Evolutionary conservation across 768 basidiomycete species (phyloP).

Genomic region (Pisolithus albus): DNA sequence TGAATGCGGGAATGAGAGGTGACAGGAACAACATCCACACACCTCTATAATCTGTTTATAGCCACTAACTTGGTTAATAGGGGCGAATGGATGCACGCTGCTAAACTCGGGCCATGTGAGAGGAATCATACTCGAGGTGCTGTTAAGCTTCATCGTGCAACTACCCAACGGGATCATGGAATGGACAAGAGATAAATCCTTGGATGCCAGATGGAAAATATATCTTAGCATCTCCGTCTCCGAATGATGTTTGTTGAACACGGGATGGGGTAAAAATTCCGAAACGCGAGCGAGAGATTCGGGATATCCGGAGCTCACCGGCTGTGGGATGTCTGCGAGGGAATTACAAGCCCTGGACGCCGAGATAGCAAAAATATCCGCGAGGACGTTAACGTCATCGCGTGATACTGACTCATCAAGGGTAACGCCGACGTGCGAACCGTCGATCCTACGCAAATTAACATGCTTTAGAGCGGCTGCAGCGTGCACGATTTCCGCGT

Average conservation of each 20-base stretch:
- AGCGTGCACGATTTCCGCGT: conserved; percentile 59
- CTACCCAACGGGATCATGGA: conserved; percentile 95
- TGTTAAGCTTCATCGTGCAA: conserved; percentile 98
- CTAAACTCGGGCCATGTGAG: conserved; percentile 93
- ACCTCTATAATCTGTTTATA: conserved; percentile 80
- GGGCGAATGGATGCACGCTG: conserved; percentile 88
- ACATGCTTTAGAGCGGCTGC: conserved; percentile 59
- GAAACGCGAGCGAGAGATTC: conserved; percentile 51
- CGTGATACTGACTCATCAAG: conserved; percentile 86
- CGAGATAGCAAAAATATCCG: conserved; percentile 75
- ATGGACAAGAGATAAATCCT: conserved; percentile 92
- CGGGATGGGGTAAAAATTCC: conserved; percentile 73
- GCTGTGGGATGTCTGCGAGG: conserved; percentile 41
- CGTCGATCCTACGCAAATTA: conserved; percentile 78
- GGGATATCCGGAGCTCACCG: conserved; percentile 42
- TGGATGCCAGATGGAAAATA: conserved; percentile 87
- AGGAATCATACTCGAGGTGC: conserved; percentile 96
- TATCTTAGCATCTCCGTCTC: conserved; percentile 99
- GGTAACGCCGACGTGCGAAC: conserved; percentile 73
- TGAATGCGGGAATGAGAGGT: conserved; percentile 3
- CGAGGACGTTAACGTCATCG: conserved; percentile 64
- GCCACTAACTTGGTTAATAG: conserved; percentile 81
- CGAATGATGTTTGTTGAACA: conserved; percentile 95
- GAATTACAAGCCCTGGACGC: conserved; percentile 44
- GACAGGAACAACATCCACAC: neutral